Evolutionary conservation across 1,284 basidiomycete species (phyloP), one percentile per base, ranked within the genome.

Genomic region (Trichosporon sp.): DNA sequence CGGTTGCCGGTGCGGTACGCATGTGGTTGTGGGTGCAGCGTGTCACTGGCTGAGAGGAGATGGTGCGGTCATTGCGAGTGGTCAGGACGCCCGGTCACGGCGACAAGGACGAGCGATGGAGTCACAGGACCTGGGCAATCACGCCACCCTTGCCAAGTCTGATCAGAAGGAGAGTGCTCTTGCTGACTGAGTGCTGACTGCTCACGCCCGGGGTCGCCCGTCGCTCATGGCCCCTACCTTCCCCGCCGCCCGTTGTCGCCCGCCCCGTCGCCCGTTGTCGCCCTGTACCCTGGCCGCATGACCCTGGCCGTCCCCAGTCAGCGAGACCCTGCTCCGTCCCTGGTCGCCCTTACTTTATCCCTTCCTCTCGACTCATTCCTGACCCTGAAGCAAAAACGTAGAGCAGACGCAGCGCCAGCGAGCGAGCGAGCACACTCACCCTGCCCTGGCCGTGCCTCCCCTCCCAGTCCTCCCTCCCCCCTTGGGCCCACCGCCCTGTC

Each of bases 361-460:
- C 14, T 26, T 63, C 31, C 32, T 19, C 32, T 63, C 14, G 54
- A 32, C 54, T 59, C 54, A 59, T 59, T 26, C 54, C 6, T 11
- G 56, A 61, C 56, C 56, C 56, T 61, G 56, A 32, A 32, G 56
- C 21, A 37, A 37, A 37, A 37, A 37, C 16, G 43, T 16, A 46
- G 51, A 54, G 51, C 51, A 54, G 51, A 54, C 51, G 51, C 51
- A 54, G 51, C 19, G 35, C 5, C 6, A 37, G 8, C 26, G 26
- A 26, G 26, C 26, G 26, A 26, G 26, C 26, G 51, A 54, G 51
- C 51, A 54, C 10, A 54, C 51, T 54, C 51, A 19, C n/a, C 51
- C 21, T 31, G 54, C 31, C 54, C 54, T 31, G 59, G 8, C 59
- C 59, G 59, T 63, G 59, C 59, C 59, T 63, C 59, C 31, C 21